phyloP scores from a whole-genome alignment of 768 basidiomycete genomes.

The Rhodotorula sphaerocarpa region DNA sequence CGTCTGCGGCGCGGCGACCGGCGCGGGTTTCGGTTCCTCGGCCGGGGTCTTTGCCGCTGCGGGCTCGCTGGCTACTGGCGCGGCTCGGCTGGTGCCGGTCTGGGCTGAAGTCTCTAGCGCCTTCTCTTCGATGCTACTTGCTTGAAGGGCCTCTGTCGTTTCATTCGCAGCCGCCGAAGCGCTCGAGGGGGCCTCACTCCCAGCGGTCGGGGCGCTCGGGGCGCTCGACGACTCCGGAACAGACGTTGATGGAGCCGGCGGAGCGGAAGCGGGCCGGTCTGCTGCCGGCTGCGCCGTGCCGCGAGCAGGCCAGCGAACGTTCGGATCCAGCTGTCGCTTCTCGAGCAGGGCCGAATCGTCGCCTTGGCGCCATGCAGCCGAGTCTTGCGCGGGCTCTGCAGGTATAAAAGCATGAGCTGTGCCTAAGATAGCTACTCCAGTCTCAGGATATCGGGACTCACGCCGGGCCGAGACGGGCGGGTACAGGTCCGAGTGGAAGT shows the following conservation, averaged over 20 bases:
- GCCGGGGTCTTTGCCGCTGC: too few species aligned
- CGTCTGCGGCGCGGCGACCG: neutral
- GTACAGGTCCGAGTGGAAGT: constrained; percentile 44
- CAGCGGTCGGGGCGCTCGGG: too few species aligned
- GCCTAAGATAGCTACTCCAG: neutral
- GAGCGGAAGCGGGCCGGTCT: neutral
- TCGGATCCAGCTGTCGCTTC: constrained; percentile 5
- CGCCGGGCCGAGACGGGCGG: constrained; percentile 34
- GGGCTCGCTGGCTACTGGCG: too few species aligned
- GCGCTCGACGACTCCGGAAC: neutral
- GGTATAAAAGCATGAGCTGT: neutral
- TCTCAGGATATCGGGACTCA: neutral
- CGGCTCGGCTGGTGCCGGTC: too few species aligned
- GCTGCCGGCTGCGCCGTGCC: neutral
- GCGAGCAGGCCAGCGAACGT: neutral
- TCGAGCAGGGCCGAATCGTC: neutral
- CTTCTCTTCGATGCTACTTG: too few species aligned
- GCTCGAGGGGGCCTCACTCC: too few species aligned
- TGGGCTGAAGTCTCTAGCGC: too few species aligned
- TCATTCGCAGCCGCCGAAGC: too few species aligned
- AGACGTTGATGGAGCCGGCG: neutral
- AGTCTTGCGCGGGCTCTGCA: neutral
- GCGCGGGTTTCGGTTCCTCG: too few species aligned
- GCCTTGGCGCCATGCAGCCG: neutral
- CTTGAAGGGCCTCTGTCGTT: too few species aligned